Evolutionary conservation across 352 stramenopile species (phyloP), one percentile per base, ranked within the genome.

Genomic region (Nannochloropsis limnetica): DNA sequence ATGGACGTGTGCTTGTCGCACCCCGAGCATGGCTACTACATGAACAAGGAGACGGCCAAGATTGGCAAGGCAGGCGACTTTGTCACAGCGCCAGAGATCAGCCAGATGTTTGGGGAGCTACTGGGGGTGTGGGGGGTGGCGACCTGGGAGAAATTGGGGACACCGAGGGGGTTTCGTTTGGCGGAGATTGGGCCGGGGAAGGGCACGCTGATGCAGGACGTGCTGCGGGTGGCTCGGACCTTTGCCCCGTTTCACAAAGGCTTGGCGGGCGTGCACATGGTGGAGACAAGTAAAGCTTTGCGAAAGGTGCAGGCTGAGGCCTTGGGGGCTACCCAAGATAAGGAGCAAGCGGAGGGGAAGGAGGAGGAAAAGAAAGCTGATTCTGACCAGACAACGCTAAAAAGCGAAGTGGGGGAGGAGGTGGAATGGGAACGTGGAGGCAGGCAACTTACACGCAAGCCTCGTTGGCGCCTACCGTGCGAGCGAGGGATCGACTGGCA

Each of bases 1-100:
- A 87, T 87, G 84, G 80, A 84, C 79, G 80, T 83, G 61, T 81
- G 82, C 6, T 80, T 87, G 88, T 37, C 90, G 83, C 93, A 96
- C 83, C 93, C 93, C 11, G 86, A 93, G 81, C 88, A 95, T 80
- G 93, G 93, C 22, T 96, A 95, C 85, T 97, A 97, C 90, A 96
- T 95, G 90, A 87, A 81, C 37, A 80, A 87, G 49, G 94, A 95
- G 85, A 91, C 91, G 49, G 91, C 96, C 82, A 92, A 96, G 80
- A 95, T 97, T 85, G 93, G 93, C 43, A 90, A 86, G 31, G 88
- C 93, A 69, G 93, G 92, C 82, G 93, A 97, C 88, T 97, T 97
- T 87, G 95, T 93, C 31, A 97, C 93, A 0, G 93, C 93, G 15
- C 93, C 93, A 1, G 93, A 97, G 88, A 96, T 97, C 85, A 94